A percentile compares a stretch with the other conserved stretches of the same genome.
Evolutionary conservation across 176 grass and related monocot genomes (phyloP).

Genomic region (Aegilops umbellulata): DNA sequence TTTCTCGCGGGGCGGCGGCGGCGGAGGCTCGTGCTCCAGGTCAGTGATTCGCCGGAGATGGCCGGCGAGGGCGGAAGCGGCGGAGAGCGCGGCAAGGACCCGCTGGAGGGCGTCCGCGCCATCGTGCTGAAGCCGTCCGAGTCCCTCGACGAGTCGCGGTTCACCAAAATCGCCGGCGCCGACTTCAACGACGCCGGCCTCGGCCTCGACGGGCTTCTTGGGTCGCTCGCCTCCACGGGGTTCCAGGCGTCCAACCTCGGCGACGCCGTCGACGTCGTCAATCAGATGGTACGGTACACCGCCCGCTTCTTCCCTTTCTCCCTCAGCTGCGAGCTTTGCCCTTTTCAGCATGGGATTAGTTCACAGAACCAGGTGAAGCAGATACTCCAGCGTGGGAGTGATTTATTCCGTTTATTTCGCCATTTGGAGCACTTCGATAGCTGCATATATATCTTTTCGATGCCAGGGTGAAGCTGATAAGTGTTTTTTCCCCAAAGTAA

Average conservation of each 20-base stretch:
- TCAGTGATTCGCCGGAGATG: neutral
- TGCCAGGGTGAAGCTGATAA: neutral
- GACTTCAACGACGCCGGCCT: conserved; percentile 69
- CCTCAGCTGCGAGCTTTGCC: neutral
- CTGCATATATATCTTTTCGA: neutral
- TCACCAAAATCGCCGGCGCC: conserved; percentile 67
- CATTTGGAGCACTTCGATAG: neutral
- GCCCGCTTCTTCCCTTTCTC: neutral
- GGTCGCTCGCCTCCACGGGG: conserved; percentile 54
- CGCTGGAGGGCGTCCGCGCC: conserved; percentile 53
- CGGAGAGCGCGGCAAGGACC: conserved; percentile 23
- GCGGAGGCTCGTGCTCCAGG: neutral
- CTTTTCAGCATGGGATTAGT: neutral
- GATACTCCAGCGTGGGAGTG: too few relatives aligned
- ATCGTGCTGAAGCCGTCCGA: conserved; percentile 82
- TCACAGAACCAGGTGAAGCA: neutral
- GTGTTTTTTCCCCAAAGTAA: neutral
- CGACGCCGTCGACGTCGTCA: conserved; percentile 66
- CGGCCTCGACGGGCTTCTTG: conserved; percentile 52
- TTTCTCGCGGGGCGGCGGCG: neutral
- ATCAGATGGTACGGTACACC: conserved; percentile 90
- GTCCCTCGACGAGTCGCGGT: conserved; percentile 53
- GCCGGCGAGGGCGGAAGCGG: conserved; percentile 9
- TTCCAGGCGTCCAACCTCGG: conserved; percentile 87
- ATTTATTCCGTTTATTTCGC: neutral